Conservation (phyloP, 164 flowering plant species). For the Dillenia turbinata region DNA sequence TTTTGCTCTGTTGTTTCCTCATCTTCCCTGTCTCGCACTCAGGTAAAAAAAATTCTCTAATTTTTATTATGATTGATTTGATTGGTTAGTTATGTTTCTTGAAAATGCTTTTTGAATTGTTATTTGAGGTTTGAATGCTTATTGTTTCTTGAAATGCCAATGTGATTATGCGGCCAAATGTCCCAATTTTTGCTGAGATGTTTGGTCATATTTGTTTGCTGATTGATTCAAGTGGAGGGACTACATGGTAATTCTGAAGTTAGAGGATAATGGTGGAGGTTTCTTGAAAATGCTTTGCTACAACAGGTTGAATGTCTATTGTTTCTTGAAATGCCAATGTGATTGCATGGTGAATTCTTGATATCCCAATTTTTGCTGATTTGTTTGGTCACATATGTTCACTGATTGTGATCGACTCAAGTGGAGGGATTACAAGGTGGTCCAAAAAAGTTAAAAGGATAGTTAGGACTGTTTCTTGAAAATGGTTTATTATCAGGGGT, state of each 20-base stretch:
- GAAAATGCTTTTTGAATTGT: neutral
- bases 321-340: constrained; percentile 1
- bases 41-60: constrained; percentile 23
- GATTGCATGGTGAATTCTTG: too few relatives aligned
- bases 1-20: constrained; percentile 37
- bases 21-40: constrained; percentile 33
- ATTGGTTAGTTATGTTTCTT: neutral
- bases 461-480: neutral
- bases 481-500: neutral
- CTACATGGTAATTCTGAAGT: constrained; percentile 51
- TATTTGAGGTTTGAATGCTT: neutral
- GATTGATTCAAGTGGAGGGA: constrained; percentile 40
- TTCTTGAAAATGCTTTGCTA: neutral
- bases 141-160: constrained; percentile 1
- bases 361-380: neutral
- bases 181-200: neutral
- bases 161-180: too few relatives aligned
- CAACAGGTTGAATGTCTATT: neutral
- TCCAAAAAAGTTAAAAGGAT: constrained; percentile 32
- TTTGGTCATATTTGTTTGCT: neutral
- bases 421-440: constrained; percentile 51
- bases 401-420: constrained; percentile 11
- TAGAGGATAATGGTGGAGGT: constrained; percentile 27
- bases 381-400: neutral
- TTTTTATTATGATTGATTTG: neutral